These are phyloP conservation scores for Eucalyptus guilfoylei DNA, from an alignment of 345 rosid genomes.

Conservation along the genomic window DNA sequence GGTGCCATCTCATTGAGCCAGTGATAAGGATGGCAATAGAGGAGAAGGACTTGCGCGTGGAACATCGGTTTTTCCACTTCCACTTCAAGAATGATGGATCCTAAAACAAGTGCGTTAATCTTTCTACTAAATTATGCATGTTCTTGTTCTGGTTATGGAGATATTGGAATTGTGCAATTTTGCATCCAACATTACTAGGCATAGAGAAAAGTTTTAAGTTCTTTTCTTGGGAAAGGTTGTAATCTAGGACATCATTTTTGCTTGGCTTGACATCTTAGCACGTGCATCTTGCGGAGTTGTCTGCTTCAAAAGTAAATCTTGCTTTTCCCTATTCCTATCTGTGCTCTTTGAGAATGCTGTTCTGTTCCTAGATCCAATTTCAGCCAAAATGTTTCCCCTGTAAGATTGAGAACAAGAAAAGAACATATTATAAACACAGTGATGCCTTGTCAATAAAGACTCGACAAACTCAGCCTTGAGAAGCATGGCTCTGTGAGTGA, in stretches of 20 bases:
- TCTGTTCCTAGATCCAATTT: not conserved
- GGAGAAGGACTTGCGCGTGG: too few species aligned
- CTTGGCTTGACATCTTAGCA: not conserved
- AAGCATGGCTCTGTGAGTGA: not conserved
- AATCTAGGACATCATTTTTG: not conserved
- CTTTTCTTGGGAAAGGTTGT: not conserved
- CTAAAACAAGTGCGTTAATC: too few species aligned
- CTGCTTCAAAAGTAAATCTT: not conserved
- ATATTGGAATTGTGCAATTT: too few species aligned
- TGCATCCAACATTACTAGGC: too few species aligned
- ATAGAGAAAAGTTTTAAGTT: not conserved
- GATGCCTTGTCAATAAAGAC: not conserved
- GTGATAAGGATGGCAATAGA: too few species aligned
- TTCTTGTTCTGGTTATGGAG: too few species aligned
- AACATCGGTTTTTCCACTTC: too few species aligned
- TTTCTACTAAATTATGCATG: too few species aligned
- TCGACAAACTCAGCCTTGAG: not conserved
- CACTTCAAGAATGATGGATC: too few species aligned
- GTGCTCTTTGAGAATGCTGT: not conserved
- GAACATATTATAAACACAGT: not conserved
- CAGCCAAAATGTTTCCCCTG: not conserved
- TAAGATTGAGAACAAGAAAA: not conserved
- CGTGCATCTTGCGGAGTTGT: not conserved
- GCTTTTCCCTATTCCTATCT: not conserved
- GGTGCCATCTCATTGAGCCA: too few species aligned